These are phyloP conservation scores for Centella asiatica DNA, from an alignment of 129 eudicot genomes.

Conservation along the genomic window DNA sequence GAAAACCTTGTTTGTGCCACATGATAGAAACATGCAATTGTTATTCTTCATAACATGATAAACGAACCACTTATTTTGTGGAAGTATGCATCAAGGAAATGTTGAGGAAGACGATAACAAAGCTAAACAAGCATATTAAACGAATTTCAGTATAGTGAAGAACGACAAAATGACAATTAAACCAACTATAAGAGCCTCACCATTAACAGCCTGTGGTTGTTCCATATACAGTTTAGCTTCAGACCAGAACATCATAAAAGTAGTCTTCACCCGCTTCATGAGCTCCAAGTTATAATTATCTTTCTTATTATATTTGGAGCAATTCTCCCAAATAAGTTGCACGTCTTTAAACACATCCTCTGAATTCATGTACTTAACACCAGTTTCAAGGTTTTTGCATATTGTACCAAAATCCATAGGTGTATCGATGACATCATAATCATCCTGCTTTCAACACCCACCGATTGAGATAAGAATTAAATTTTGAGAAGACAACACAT, in stretches of 20 bases:
- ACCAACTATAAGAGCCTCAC: slow-evolving; percentile 18
- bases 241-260: slow-evolving; percentile 53
- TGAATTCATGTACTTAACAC: slow-evolving; percentile 63
- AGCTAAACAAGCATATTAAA: not conserved
- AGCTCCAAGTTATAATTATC: slow-evolving; percentile 73
- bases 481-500: too few relatives aligned
- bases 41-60: not conserved
- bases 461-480: not conserved
- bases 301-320: slow-evolving; percentile 63
- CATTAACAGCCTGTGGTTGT: slow-evolving; percentile 22
- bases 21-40: not conserved
- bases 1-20: too few relatives aligned
- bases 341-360: slow-evolving; percentile 75
- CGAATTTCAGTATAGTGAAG: not conserved
- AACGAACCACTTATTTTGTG: not conserved
- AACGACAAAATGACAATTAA: not conserved
- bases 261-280: slow-evolving; percentile 60
- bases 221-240: slow-evolving; percentile 48
- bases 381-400: slow-evolving; percentile 71
- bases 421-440: slow-evolving; percentile 73
- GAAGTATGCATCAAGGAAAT: not conserved
- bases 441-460: slow-evolving; percentile 46
- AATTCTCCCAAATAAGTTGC: slow-evolving; percentile 65
- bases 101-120: not conserved
- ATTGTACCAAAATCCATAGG: slow-evolving; percentile 94